phyloP scores from a whole-genome alignment of 2,329 filamentous ascomycete genomes.

The Ascochyta fabae region DNA sequence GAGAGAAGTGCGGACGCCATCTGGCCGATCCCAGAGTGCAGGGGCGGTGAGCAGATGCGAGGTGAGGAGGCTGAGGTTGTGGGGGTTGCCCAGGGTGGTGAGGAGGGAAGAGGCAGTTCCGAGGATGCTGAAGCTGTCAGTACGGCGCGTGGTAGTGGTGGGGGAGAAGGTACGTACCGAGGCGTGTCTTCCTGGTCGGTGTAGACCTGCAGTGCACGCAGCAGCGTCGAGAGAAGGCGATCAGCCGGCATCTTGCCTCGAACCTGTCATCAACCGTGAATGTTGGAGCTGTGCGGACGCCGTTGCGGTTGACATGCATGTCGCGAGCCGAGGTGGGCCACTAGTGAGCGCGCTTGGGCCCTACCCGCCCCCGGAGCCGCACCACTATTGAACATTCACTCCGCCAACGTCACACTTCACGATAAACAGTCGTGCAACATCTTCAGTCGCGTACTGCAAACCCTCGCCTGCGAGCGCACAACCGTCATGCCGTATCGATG shows the following conservation, averaged over 20 bases:
- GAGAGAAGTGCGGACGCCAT: constrained; percentile 68
- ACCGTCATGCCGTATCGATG: constrained; percentile 40
- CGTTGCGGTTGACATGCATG: constrained; percentile 21
- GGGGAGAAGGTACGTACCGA: constrained; percentile 53
- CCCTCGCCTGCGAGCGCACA: not conserved
- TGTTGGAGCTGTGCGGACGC: constrained; percentile 12
- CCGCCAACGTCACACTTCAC: constrained; percentile 21
- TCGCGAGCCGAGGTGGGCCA: constrained; percentile 38
- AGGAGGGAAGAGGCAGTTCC: constrained; percentile 72
- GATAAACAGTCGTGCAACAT: not conserved
- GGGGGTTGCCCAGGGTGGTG: constrained; percentile 72
- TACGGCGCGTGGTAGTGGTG: constrained; percentile 22
- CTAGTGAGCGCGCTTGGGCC: constrained; percentile 18
- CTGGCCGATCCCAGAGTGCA: constrained; percentile 70
- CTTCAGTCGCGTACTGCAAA: not conserved
- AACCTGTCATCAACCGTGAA: constrained; percentile 6
- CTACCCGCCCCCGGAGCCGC: constrained; percentile 19
- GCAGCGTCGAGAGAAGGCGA: constrained; percentile 69
- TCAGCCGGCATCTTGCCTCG: constrained; percentile 66
- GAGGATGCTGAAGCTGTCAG: constrained; percentile 54
- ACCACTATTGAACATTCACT: constrained; percentile 17
- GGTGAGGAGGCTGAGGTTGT: constrained; percentile 75
- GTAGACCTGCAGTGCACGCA: constrained; percentile 67
- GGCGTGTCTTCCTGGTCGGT: constrained; percentile 65
- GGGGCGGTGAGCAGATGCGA: constrained; percentile 75